Base-by-base conservation (phyloP, 2,329 filamentous ascomycete species). In the Epichloe typhina region DNA sequence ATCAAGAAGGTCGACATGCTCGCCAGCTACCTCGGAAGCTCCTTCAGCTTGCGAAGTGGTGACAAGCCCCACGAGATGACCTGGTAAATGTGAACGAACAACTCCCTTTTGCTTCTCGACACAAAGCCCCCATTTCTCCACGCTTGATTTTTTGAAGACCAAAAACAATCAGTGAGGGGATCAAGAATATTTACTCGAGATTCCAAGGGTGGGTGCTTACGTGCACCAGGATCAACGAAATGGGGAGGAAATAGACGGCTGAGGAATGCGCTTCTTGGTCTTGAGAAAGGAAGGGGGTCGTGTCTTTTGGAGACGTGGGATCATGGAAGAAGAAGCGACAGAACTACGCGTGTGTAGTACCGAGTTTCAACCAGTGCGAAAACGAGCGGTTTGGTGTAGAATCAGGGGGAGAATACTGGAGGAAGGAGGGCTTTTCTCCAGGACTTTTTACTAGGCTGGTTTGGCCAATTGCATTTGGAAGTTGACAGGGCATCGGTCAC, bases 61-160 rank as follows among this genome's bases (percentile, higher is more conserved):
- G 91, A 98, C 82, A 90, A 91, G 85, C 93, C 93, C 76, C 93
- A 98, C 79, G 88, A 95, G 84, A 97, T 98, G 93, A 87, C 88
- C 77, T 98, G 91, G 83, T 98, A 96, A 76, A 82, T 57, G 35
- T 55, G 57, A 35, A 33, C 17, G 13, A 38, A 49, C 33, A 46
- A 23, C 13, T 26, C 41, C 12, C 26, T 37, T 39, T 31, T 8
- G 38, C 31, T 23, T 21, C 40, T 26, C 40, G 12, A 21, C 40
- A 31, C 9, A 31, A 31, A 11, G 4, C 21, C 21, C 41, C 26
- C 21, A 15, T 46, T 8, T 17, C 12, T 46, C 33, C 31, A 12
- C 43, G 9, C 40, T 21, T 35, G 40, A n/a, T 31, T 47, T 23
- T 47, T 47, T 35, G 38, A 47, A 47, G 36, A 41, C 36, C 37